Conservation (phyloP, 352 stramenopile genomes). For the Phytophthora foliorum region DNA sequence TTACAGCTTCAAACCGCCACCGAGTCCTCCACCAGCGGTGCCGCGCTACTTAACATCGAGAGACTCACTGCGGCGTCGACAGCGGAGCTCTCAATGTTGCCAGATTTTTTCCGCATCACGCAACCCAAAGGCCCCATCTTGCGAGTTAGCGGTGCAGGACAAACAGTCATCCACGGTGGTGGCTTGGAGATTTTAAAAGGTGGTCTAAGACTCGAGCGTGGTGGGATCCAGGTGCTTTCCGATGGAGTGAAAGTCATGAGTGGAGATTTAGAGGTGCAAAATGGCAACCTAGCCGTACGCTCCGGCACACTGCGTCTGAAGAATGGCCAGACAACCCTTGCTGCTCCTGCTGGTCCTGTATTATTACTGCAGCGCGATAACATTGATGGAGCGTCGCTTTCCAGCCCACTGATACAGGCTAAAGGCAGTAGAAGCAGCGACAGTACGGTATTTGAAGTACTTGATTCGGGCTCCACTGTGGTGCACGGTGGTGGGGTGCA, state of each 20-base stretch:
- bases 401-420: conserved; percentile 42
- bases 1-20: conserved; percentile 36
- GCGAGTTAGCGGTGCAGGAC: conserved; percentile 57
- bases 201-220: conserved; percentile 63
- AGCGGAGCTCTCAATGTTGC: conserved; percentile 19
- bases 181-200: conserved; percentile 69
- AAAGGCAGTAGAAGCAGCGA: conserved; percentile 32
- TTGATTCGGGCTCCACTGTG: conserved; percentile 55
- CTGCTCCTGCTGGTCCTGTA: conserved; percentile 27
- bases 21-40: conserved; percentile 13
- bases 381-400: conserved; percentile 20
- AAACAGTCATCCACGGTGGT: conserved; percentile 66
- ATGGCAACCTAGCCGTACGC: conserved; percentile 51
- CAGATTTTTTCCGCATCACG: conserved; percentile 64
- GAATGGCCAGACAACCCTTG: conserved; percentile 48
- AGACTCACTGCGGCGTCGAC: conserved; percentile 28
- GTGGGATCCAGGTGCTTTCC: conserved; percentile 67
- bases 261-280: conserved; percentile 50
- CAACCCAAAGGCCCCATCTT: conserved; percentile 53
- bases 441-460: conserved; percentile 64
- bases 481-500: conserved; percentile 67
- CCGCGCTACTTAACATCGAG: conserved; percentile 53
- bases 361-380: conserved; percentile 38
- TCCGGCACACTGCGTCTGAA: conserved; percentile 51
- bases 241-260: conserved; percentile 63